A percentile compares a stretch with the other conserved stretches of the same genome.
phyloP scores from a whole-genome alignment of 331 rosid genomes.

The Ulmus americana region DNA sequence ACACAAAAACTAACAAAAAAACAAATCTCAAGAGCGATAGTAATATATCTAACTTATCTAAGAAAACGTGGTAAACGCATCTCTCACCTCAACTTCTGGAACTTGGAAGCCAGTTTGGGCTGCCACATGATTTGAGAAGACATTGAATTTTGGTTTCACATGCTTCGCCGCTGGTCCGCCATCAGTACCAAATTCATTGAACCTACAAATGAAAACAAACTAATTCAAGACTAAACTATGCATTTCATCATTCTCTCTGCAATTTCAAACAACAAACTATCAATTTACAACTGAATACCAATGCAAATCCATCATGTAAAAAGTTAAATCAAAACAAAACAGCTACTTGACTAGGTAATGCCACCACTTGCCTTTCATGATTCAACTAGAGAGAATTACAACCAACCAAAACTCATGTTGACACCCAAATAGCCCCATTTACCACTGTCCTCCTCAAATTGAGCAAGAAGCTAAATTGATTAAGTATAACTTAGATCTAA shows the following conservation, averaged over 20 bases:
- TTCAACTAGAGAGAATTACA: too few species aligned
- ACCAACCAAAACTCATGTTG: not conserved
- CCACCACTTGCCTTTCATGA: too few species aligned
- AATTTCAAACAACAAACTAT: not conserved
- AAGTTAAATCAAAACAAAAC: not conserved
- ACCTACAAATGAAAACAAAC: constrained; percentile 33
- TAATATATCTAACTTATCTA: too few species aligned
- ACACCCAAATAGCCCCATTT: not conserved
- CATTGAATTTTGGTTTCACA: constrained; percentile 42
- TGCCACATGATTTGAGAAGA: constrained; percentile 34
- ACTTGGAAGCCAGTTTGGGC: constrained; percentile 38
- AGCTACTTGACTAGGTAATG: too few species aligned
- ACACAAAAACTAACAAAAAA: not conserved
- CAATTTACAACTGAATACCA: too few species aligned
- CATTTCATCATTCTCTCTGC: not conserved
- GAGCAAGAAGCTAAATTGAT: not conserved
- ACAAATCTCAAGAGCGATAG: not conserved
- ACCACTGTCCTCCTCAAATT: too few species aligned
- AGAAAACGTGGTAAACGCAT: constrained; percentile 7
- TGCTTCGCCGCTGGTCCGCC: constrained; percentile 54
- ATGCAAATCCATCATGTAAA: not conserved
- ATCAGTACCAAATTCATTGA: constrained; percentile 47
- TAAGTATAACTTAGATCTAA: not conserved
- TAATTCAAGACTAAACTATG: constrained; percentile 2
- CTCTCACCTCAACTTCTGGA: constrained; percentile 48